Evolutionary conservation across 768 basidiomycete genomes (phyloP), one percentile per base, ranked within the genome.

Genomic region (Leucocoprinus birnbaumii): DNA sequence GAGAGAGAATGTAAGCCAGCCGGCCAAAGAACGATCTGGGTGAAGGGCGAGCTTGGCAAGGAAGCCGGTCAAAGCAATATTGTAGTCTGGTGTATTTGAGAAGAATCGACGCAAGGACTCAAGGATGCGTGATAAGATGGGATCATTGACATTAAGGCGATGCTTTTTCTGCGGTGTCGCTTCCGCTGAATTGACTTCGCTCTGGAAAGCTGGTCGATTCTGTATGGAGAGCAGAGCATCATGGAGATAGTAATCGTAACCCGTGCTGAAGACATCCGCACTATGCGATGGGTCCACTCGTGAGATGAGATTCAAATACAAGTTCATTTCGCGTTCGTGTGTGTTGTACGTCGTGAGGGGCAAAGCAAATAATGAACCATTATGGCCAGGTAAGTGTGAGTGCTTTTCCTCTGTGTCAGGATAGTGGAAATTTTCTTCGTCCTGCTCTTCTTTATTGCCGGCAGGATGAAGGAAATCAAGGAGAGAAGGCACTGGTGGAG

Each of bases 31-130:
- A 6, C 94, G 82, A 65, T 91, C 79, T 3, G 95, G 91, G 64
- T 93, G 91, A n/a, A 86, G 73, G 0, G 92, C 91, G 16, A 98
- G 72, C 10, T 85, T 82, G 2, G 91, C 85, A 31, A 97, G 71
- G 3, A 87, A 82, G 19, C 91, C 91, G 3, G 92, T 97, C 58
- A 98, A 69, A 0, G 89, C 88, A 51, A 98, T 83, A 66, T 98
- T 98, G 68, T 80, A 84, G 60, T 94, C 89, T 11, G 94, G 85
- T 0, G 87, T 77, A 59, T 96, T 93, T 13, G 82, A 81, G 68
- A 97, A 91, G 77, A 98, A 96, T 56, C 75, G 77, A 49, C 88
- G 73, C 31, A 96, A 67, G 26, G 80, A 80, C 50, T 87, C 84
- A 43, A 97, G 79, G 47, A 96, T 64, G 22, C 80, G 71, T 2